Percentiles rank a stretch among this genome's conserved stretches.
Evolutionary conservation across 306 rosid species (phyloP).

Genomic region (Quercus mongolica): DNA sequence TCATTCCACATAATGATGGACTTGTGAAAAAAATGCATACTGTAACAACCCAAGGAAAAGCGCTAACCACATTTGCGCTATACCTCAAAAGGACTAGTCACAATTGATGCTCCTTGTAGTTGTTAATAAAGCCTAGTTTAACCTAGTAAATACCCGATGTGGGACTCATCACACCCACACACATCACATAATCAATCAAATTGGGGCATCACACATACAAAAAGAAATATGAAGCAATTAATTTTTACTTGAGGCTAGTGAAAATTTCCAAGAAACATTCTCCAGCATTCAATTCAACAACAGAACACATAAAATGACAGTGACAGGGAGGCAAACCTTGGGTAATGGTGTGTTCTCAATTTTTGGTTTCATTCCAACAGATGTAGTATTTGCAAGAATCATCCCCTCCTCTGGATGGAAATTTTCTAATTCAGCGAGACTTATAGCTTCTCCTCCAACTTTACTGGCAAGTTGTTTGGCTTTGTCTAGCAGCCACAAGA

Average conservation of each 20-base stretch:
- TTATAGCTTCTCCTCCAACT: slow-evolving; percentile 56
- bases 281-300: background rate
- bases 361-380: slow-evolving; percentile 60
- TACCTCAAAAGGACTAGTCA: too few species aligned
- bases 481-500: slow-evolving; percentile 34
- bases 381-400: slow-evolving; percentile 59
- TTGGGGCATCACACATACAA: too few species aligned
- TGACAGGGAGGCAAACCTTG: slow-evolving; percentile 37
- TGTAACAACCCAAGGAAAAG: too few species aligned
- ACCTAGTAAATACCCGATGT: too few species aligned
- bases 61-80: too few species aligned
- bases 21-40: background rate
- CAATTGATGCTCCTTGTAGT: too few species aligned
- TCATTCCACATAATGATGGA: background rate
- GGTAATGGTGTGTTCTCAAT: slow-evolving; percentile 38
- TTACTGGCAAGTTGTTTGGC: slow-evolving; percentile 46
- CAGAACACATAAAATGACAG: background rate
- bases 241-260: background rate
- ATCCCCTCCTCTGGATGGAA: slow-evolving; percentile 59
- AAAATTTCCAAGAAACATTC: background rate
- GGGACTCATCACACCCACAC: too few species aligned
- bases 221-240: background rate
- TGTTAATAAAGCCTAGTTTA: too few species aligned
- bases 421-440: slow-evolving; percentile 40
- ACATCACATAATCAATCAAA: too few species aligned